Conservation (phyloP, 108 stramenopile genomes). For the Epipyxis sp. region DNA sequence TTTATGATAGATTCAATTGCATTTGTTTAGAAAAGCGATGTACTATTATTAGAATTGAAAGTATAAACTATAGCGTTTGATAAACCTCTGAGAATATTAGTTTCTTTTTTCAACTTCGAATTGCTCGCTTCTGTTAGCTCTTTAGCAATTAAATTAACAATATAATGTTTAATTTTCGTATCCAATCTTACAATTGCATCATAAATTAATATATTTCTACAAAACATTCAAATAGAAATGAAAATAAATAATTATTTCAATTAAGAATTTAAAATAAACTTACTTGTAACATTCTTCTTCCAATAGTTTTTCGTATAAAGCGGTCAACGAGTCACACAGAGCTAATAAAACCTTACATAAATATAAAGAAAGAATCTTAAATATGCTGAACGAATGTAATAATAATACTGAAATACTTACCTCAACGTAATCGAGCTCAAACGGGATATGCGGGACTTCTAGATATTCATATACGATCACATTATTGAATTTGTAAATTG, state of each 20-base stretch:
- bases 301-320: neutral
- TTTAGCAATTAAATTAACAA: constrained; percentile 22
- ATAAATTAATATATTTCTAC: neutral
- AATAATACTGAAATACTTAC: too few species aligned
- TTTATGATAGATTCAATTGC: too few species aligned
- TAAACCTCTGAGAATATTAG: too few species aligned
- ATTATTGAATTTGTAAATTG: constrained; percentile 1
- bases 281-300: constrained; percentile 16
- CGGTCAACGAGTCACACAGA: neutral
- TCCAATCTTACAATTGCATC: constrained; percentile 25
- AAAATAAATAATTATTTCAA: too few species aligned
- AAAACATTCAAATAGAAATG: too few species aligned
- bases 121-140: constrained; percentile 35
- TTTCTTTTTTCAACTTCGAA: too few species aligned
- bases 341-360: neutral
- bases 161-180: constrained; percentile 6
- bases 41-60: too few species aligned
- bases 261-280: too few species aligned
- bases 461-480: constrained; percentile 24
- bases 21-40: too few species aligned
- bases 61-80: too few species aligned
- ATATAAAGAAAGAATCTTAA: neutral
- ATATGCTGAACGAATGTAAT: neutral
- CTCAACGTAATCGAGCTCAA: constrained; percentile 17
- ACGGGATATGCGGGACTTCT: neutral